Evolutionary conservation across 2,329 filamentous ascomycete species (phyloP).

Genomic region (Apiospora malaysiana): DNA sequence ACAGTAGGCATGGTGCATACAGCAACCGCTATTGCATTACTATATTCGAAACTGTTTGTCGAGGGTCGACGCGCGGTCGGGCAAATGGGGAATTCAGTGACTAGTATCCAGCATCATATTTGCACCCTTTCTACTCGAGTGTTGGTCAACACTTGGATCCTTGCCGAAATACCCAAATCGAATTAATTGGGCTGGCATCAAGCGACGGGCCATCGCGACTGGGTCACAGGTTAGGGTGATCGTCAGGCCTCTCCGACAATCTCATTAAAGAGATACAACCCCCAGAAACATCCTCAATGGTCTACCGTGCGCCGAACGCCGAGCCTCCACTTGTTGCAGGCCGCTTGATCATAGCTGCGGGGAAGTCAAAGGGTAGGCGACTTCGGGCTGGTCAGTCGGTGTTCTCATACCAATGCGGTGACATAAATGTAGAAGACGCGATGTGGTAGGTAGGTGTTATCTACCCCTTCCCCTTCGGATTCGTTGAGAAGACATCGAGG

Average conservation of each 20-base stretch:
- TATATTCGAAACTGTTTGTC: not conserved
- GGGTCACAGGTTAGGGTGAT: not conserved
- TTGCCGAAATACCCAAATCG: not conserved
- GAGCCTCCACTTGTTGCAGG: not conserved
- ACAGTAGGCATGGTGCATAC: not conserved
- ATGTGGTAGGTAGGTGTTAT: not conserved
- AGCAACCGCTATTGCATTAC: not conserved
- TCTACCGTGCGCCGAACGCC: not conserved
- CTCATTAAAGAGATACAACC: not conserved
- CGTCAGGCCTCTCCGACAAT: slow-evolving; percentile 13
- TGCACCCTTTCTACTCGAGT: not conserved
- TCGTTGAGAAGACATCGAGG: not conserved
- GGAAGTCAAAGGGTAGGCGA: not conserved
- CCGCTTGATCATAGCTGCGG: slow-evolving; percentile 1
- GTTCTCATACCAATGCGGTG: not conserved
- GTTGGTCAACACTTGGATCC: not conserved
- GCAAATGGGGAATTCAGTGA: not conserved
- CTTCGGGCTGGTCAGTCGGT: not conserved
- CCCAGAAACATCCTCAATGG: not conserved
- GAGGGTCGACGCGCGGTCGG: not conserved
- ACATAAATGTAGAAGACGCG: not conserved
- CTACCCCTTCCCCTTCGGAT: not conserved
- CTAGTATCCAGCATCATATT: not conserved
- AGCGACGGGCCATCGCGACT: not conserved
- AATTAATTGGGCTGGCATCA: not conserved